Evolutionary conservation across 176 grass and related monocot species (phyloP).

Genomic region (Coix lacrymajobi): DNA sequence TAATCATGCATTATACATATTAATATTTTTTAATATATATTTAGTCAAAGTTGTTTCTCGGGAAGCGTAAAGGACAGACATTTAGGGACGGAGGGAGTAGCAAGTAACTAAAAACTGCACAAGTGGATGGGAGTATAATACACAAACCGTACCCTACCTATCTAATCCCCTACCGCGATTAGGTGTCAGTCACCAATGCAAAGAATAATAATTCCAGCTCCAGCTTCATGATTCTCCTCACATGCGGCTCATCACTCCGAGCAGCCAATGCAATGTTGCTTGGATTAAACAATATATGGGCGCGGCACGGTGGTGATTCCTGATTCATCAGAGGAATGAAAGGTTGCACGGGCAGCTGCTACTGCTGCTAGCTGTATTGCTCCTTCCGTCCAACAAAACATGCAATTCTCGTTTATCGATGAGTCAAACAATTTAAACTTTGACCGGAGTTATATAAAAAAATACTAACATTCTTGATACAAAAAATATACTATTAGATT

Average conservation of each 20-base stretch:
- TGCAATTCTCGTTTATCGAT: too few relatives aligned
- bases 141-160: not conserved
- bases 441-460: too few relatives aligned
- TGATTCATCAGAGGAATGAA: conserved; percentile 4
- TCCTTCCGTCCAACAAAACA: too few relatives aligned
- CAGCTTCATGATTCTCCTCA: conserved; percentile 33
- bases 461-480: too few relatives aligned
- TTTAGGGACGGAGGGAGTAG: too few relatives aligned
- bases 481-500: too few relatives aligned
- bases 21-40: too few relatives aligned
- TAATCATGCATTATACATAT: too few relatives aligned
- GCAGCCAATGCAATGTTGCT: conserved; percentile 10
- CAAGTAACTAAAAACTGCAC: conserved; percentile 9
- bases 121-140: conserved; percentile 39
- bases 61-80: too few relatives aligned
- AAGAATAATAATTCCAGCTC: conserved; percentile 27
- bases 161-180: conserved; percentile 29
- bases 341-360: conserved; percentile 25
- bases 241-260: conserved; percentile 39
- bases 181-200: conserved; percentile 25
- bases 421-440: too few relatives aligned
- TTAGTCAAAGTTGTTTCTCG: too few relatives aligned
- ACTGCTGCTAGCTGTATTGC: not conserved
- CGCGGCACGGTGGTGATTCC: conserved; percentile 2
- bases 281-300: conserved; percentile 34